Conservation (phyloP, 495 filamentous ascomycete species). For the Daldinia caldariorum region DNA sequence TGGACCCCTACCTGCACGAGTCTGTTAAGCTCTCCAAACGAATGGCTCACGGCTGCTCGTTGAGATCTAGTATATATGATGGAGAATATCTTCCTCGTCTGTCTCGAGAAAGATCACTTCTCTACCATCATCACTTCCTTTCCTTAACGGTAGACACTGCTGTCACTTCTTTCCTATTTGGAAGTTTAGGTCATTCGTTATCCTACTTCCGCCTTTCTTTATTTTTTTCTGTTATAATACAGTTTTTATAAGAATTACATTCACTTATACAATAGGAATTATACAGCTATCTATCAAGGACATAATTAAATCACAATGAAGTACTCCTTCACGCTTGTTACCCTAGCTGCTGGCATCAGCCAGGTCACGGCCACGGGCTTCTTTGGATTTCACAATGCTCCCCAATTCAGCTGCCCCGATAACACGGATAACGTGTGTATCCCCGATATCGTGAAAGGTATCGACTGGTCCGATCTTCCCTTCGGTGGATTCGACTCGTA, state of each 20-base stretch:
- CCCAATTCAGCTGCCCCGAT: constrained; percentile 71
- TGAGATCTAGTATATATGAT: constrained; percentile 47
- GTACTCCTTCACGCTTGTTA: constrained; percentile 58
- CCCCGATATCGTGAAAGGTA: constrained; percentile 70
- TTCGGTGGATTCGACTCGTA: constrained; percentile 73
- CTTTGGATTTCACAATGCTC: constrained; percentile 65
- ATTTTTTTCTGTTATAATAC: constrained; percentile 41
- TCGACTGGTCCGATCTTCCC: constrained; percentile 72
- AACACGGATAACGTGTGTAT: constrained; percentile 84
- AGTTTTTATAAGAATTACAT: constrained; percentile 42
- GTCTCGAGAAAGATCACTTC: constrained; percentile 37
- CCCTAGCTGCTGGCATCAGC: constrained; percentile 65
- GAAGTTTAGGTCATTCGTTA: constrained; percentile 68
- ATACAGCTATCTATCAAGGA: constrained; percentile 23
- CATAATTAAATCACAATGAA: constrained; percentile 57
- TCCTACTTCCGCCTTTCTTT: constrained; percentile 57
- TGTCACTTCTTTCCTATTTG: constrained; percentile 45
- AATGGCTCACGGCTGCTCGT: constrained; percentile 34
- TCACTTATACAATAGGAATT: constrained; percentile 31
- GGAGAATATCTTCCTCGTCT: constrained; percentile 35
- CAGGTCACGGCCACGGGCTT: constrained; percentile 64
- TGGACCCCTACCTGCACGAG: constrained; percentile 27
- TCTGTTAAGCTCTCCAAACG: constrained; percentile 29
- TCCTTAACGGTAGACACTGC: constrained; percentile 45
- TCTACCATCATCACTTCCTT: constrained; percentile 50